Conservation (phyloP, 2,329 filamentous ascomycete genomes). For the Colletotrichum ledebouriae region DNA sequence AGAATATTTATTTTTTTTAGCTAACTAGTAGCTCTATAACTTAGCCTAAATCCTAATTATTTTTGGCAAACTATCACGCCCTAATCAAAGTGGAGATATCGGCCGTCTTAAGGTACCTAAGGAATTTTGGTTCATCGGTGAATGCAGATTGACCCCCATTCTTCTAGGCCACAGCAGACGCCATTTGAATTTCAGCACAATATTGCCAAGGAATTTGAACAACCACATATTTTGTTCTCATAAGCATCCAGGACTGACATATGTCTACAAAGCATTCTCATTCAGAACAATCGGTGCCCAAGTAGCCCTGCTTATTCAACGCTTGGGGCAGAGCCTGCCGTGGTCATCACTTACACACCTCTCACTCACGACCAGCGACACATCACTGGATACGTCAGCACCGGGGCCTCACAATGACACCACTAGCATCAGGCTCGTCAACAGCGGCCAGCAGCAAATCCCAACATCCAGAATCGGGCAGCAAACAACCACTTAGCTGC, state of each 20-base stretch:
- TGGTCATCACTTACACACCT: conserved; percentile 9
- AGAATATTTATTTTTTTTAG: too few species aligned
- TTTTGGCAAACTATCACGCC: too few species aligned
- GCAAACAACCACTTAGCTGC: conserved; percentile 62
- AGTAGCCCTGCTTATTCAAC: conserved; percentile 1
- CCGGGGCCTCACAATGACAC: conserved; percentile 22
- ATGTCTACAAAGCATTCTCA: neutral
- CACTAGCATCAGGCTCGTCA: conserved; percentile 23
- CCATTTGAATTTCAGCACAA: neutral
- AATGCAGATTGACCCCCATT: conserved; percentile 7
- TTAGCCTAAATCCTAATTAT: too few species aligned
- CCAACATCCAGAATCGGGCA: conserved; percentile 16
- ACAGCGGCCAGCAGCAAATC: neutral
- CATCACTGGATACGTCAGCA: conserved; percentile 27
- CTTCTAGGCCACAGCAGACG: neutral
- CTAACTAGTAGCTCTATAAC: too few species aligned
- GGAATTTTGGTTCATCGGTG: conserved; percentile 20
- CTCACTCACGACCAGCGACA: conserved; percentile 29
- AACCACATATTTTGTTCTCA: neutral
- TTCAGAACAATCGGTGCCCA: too few species aligned
- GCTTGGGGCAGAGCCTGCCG: conserved; percentile 25
- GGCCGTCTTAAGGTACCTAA: conserved; percentile 10
- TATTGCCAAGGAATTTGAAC: neutral
- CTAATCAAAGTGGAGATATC: conserved; percentile 15
- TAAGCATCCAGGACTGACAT: neutral